A percentile compares a stretch with the other conserved stretches of the same genome.
These are phyloP conservation scores for Salix suchowensis DNA, from an alignment of 345 rosid genomes.

Conservation along the genomic window DNA sequence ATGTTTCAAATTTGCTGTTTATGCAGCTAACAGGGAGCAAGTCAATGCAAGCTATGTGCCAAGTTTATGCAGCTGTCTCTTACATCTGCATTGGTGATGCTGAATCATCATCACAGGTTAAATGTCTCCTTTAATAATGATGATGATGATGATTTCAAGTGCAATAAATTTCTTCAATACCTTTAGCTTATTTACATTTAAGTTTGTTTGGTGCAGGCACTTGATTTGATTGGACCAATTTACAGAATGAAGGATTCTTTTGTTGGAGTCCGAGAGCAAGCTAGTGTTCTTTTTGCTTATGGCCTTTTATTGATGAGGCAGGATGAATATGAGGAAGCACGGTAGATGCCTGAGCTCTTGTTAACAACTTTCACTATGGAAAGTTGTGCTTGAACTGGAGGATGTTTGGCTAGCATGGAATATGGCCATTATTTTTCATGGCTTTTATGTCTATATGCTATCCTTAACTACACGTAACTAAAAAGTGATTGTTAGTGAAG, in stretches of 20 bases:
- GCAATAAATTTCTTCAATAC: too few species aligned
- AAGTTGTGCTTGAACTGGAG: background rate
- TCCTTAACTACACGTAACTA: background rate
- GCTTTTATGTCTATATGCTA: background rate
- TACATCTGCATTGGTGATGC: conserved; percentile 87
- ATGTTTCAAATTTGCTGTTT: conserved; percentile 4
- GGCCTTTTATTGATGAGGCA: conserved; percentile 95
- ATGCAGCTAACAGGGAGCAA: conserved; percentile 81
- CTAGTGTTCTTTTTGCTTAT: conserved; percentile 83
- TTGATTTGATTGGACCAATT: conserved; percentile 85
- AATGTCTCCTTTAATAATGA: conserved; percentile 1
- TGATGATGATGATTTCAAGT: background rate
- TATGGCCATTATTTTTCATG: conserved; percentile 1
- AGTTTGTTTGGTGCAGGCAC: conserved; percentile 51
- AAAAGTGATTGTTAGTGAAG: background rate
- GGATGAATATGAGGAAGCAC: conserved; percentile 83
- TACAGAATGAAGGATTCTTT: conserved; percentile 72
- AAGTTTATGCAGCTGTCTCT: conserved; percentile 90
- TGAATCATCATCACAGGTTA: conserved; percentile 88
- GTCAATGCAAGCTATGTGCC: conserved; percentile 88
- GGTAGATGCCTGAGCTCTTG: conserved; percentile 39
- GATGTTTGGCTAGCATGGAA: background rate
- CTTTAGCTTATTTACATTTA: background rate
- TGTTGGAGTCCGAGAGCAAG: conserved; percentile 87
- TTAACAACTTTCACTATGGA: conserved; percentile 2